Conservation (phyloP, 73 alveolate species). For the Paramecium caudatum region DNA sequence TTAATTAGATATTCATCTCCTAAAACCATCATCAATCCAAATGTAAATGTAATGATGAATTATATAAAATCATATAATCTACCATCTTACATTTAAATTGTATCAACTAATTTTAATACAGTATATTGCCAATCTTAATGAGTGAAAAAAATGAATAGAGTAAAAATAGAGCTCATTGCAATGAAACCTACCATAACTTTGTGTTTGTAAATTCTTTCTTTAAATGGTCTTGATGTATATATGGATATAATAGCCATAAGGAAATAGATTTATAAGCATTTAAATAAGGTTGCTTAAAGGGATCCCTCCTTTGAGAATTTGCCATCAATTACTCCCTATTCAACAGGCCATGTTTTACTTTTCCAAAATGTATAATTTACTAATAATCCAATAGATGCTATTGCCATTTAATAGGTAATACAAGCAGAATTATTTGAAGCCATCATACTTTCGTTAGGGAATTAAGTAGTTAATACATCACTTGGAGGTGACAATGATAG, state of each 20-base stretch:
- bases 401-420: background rate
- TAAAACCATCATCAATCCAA: conserved; percentile 41
- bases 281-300: conserved; percentile 38
- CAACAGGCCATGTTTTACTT: conserved; percentile 56
- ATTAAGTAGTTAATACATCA: background rate
- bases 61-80: conserved; percentile 13
- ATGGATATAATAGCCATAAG: conserved; percentile 40
- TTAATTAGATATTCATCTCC: conserved; percentile 39
- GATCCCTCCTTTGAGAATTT: conserved; percentile 67
- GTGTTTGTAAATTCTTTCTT: background rate
- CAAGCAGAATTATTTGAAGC: background rate
- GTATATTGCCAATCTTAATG: conserved; percentile 8
- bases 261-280: conserved; percentile 22
- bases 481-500: conserved; percentile 51
- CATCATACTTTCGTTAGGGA: conserved; percentile 71
- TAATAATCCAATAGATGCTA: conserved; percentile 18
- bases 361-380: conserved; percentile 34
- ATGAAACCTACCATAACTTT: conserved; percentile 21
- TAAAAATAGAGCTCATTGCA: background rate
- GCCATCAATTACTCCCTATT: conserved; percentile 2
- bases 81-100: background rate
- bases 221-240: conserved; percentile 67
- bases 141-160: background rate
- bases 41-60: background rate
- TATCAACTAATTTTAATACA: conserved; percentile 1